Evolutionary conservation across 108 stramenopile species (phyloP), one percentile per base, ranked within the genome.

Genomic region (Conticribra weissflogii): DNA sequence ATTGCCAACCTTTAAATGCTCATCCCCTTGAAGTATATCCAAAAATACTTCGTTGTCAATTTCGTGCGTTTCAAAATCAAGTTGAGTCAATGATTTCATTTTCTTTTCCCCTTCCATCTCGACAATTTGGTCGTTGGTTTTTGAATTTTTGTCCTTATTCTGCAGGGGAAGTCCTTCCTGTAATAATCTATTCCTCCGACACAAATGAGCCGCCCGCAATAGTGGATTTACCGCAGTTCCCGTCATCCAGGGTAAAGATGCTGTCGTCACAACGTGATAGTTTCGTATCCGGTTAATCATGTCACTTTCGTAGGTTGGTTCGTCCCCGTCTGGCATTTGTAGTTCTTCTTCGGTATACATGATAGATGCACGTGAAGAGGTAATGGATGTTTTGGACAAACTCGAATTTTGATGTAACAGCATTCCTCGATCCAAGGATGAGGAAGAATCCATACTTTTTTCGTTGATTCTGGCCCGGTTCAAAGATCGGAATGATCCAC

Each of bases 221-320:
- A 89, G 46, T 16, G 91, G 91, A 71, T 92, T 89, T 15, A 92
- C 71, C 16, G 86, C 83, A 31, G 88, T 89, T 8, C 88, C 88
- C n/a, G 91, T 92, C 79, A 88, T 76, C 91, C 91, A 92, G 22
- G 91, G 91, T 41, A 92, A 71, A 25, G 88, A 76, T 25, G 86
- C 86, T 86, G 67, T 58, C n/a, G 56, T 49, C 0, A 73, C 72
- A 18, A 64, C 63, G 54, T 76, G 75, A 49, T 76, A 76, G 57
- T 64, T 32, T 33, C 76, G 34, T 12, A 72, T 36, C 19, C 80
- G 59, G 9, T 60, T 27, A 18, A n/a, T n/a, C n/a, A 84, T 65
- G 53, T 84, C 75, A 59, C 59, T 63, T 56, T 57, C 55, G 81
- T 54, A 46, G 21, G 64, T 48, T 61, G 65, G 68, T 63, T 78